Evolutionary conservation across 345 rosid genomes (phyloP).

Genomic region (Hibiscus tridactylites): DNA sequence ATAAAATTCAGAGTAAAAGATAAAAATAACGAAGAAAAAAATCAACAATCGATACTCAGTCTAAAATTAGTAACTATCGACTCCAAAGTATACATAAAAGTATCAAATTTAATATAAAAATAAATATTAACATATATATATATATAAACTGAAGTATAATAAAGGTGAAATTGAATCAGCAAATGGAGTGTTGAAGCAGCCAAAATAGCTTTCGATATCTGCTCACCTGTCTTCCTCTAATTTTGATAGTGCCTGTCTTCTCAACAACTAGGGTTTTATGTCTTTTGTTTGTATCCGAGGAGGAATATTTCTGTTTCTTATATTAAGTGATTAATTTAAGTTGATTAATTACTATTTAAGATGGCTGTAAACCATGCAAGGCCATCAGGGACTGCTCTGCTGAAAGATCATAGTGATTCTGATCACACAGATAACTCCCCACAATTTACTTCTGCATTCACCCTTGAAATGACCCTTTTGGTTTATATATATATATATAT

Average conservation of each 20-base stretch:
- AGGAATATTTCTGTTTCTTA: background rate
- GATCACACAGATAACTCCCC: background rate
- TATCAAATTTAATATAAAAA: too few relatives aligned
- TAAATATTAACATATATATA: too few relatives aligned
- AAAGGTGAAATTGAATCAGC: too few relatives aligned
- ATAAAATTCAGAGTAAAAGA: too few relatives aligned
- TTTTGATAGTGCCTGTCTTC: conserved; percentile 18
- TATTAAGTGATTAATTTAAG: too few relatives aligned
- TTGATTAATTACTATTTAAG: too few relatives aligned
- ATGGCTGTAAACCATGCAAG: background rate
- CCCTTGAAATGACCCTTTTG: background rate
- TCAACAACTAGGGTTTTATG: background rate
- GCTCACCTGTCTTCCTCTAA: conserved; percentile 23
- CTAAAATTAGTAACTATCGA: too few relatives aligned
- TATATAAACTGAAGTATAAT: too few relatives aligned
- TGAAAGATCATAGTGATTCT: background rate
- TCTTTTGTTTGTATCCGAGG: background rate
- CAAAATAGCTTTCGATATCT: conserved; percentile 21
- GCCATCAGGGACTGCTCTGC: background rate
- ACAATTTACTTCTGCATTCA: background rate
- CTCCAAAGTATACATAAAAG: too few relatives aligned
- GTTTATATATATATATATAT: too few relatives aligned
- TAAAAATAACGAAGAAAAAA: too few relatives aligned
- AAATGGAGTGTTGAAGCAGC: background rate
- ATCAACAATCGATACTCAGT: too few relatives aligned